Evolutionary conservation across 768 basidiomycete genomes (phyloP).

Genomic region (Tricholoma flavovirens): DNA sequence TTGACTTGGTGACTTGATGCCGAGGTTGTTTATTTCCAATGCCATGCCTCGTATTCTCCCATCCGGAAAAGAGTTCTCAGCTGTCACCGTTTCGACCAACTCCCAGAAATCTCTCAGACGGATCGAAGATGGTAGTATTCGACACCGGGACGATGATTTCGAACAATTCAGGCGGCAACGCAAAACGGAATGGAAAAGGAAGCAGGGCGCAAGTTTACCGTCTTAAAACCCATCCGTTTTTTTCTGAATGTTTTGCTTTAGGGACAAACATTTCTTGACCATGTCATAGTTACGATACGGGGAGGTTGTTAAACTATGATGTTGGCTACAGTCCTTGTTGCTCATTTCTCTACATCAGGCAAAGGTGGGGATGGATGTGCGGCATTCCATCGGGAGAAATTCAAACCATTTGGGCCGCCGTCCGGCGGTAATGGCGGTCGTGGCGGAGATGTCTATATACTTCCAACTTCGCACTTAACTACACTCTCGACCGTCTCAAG

Average conservation of each 20-base stretch:
- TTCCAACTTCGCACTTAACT: slow-evolving; percentile 71
- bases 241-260: slow-evolving; percentile 23
- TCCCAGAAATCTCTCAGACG: slow-evolving; percentile 3
- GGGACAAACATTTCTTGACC: slow-evolving; percentile 80
- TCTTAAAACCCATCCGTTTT: background rate
- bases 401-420: slow-evolving; percentile 76
- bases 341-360: slow-evolving; percentile 37
- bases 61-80: background rate
- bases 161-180: slow-evolving; percentile 42
- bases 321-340: background rate
- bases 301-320: slow-evolving; percentile 45
- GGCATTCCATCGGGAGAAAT: slow-evolving; percentile 91
- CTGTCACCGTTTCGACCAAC: background rate
- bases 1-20: slow-evolving; percentile 5
- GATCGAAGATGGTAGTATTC: slow-evolving; percentile 5
- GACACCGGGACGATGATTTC: slow-evolving; percentile 21
- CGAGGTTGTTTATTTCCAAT: slow-evolving; percentile 8
- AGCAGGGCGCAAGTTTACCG: slow-evolving; percentile 49
- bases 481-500: slow-evolving; percentile 70
- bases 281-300: slow-evolving; percentile 71
- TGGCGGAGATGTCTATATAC: slow-evolving; percentile 83
- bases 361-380: slow-evolving; percentile 88
- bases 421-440: slow-evolving; percentile 91
- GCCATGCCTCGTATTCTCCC: slow-evolving; percentile 3
- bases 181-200: slow-evolving; percentile 71